Conservation (phyloP, 1,284 basidiomycete species). For the Tetrapyrgos nigripes region DNA sequence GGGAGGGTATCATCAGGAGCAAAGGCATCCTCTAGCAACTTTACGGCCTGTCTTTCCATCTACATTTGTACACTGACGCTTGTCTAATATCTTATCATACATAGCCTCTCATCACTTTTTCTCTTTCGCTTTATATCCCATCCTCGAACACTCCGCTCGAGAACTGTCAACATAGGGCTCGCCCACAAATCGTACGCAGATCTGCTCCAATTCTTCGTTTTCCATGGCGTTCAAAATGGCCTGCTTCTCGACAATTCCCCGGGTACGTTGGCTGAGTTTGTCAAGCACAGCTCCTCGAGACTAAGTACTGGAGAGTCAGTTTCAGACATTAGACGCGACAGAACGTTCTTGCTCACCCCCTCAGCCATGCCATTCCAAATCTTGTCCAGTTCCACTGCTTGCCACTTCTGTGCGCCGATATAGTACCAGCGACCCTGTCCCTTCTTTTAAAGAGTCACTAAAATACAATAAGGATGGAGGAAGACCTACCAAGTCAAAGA, state of each 20-base stretch:
- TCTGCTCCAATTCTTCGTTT: constrained; percentile 40
- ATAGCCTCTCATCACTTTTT: neutral
- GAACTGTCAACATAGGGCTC: constrained; percentile 30
- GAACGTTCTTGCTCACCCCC: constrained; percentile 33
- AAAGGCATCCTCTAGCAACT: constrained; percentile 50
- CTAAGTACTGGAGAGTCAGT: neutral
- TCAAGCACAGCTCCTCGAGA: constrained; percentile 42
- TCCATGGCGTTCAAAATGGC: constrained; percentile 41
- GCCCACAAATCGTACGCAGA: constrained; percentile 47
- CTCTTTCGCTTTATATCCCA: constrained; percentile 22
- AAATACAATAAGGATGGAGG: neutral
- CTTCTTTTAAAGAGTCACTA: constrained; percentile 7
- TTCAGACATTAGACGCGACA: neutral
- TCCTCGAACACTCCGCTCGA: constrained; percentile 26
- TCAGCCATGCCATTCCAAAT: constrained; percentile 45
- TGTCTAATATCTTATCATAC: neutral
- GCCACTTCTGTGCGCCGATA: constrained; percentile 50
- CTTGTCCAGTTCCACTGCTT: constrained; percentile 26
- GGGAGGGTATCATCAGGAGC: constrained; percentile 71
- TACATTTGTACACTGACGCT: neutral
- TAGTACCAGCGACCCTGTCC: constrained; percentile 52
- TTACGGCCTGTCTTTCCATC: neutral
- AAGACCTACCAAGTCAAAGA: constrained; percentile 44
- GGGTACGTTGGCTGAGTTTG: constrained; percentile 40
- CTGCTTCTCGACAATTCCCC: constrained; percentile 26